phyloP scores from a whole-genome alignment of 2,329 filamentous ascomycete genomes.

The Pseudonectria buxi region DNA sequence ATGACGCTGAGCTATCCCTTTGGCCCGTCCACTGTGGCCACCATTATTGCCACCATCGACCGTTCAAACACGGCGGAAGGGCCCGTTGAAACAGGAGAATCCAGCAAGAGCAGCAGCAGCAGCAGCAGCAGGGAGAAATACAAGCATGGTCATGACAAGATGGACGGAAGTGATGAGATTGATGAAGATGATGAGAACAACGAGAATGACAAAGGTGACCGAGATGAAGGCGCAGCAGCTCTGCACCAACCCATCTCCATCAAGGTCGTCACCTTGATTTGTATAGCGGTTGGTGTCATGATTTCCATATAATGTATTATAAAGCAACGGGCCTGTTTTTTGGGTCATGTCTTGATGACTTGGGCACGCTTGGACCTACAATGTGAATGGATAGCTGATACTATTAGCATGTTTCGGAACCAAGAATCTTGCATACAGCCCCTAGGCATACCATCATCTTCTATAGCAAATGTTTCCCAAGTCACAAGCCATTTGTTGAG shows the following conservation, averaged over 20 bases:
- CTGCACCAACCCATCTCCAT: slow-evolving; percentile 8
- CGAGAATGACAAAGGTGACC: slow-evolving; percentile 8
- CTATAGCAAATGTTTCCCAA: no score
- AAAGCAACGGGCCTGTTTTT: not conserved
- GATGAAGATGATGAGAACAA: slow-evolving; percentile 18
- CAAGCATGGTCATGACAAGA: no score
- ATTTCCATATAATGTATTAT: slow-evolving; percentile 21
- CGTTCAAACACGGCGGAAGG: slow-evolving; percentile 13
- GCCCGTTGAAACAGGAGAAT: slow-evolving; percentile 21
- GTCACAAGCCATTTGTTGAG: no score
- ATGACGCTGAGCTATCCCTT: slow-evolving; percentile 41
- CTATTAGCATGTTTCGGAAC: no score
- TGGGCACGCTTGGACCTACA: not conserved
- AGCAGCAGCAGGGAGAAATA: not conserved
- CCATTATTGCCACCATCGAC: slow-evolving; percentile 27
- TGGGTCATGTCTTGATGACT: not conserved
- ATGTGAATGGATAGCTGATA: no score
- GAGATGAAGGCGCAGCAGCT: slow-evolving; percentile 15
- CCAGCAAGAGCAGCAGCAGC: slow-evolving; percentile 11
- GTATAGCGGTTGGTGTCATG: slow-evolving; percentile 36
- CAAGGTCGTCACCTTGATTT: slow-evolving; percentile 20
- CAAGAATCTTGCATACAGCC: no score
- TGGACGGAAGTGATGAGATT: slow-evolving; percentile 3
- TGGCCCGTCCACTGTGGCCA: slow-evolving; percentile 35
- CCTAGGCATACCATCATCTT: no score